Conservation (phyloP, 2,329 filamentous ascomycete species). For the Ophiostoma himal-ulmi region DNA sequence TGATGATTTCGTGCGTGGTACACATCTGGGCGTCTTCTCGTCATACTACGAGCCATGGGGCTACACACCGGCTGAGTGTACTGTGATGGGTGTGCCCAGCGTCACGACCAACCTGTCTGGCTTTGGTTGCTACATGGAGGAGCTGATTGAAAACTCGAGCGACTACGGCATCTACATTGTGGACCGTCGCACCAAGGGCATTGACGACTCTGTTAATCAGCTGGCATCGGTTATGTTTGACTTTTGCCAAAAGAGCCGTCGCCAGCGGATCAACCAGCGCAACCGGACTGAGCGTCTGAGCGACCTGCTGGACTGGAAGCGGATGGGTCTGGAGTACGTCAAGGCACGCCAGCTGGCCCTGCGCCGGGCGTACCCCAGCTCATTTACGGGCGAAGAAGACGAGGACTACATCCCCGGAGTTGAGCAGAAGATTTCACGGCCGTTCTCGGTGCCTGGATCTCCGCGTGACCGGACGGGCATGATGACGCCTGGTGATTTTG, state of each 20-base stretch:
- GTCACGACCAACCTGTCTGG: slow-evolving; percentile 97
- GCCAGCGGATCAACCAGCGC: slow-evolving; percentile 96
- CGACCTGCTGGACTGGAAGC: slow-evolving; percentile 96
- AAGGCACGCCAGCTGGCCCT: slow-evolving; percentile 92
- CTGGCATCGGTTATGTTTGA: slow-evolving; percentile 89
- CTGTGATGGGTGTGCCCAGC: slow-evolving; percentile 96
- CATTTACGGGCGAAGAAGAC: slow-evolving; percentile 75
- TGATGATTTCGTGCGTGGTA: slow-evolving; percentile 96
- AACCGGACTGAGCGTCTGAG: slow-evolving; percentile 94
- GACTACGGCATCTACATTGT: slow-evolving; percentile 99
- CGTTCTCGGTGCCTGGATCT: slow-evolving; percentile 88
- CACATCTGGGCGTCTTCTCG: slow-evolving; percentile 89
- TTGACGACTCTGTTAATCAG: slow-evolving; percentile 96
- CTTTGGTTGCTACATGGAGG: slow-evolving; percentile 99
- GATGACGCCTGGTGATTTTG: slow-evolving; percentile 99
- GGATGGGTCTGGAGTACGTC: slow-evolving; percentile 99
- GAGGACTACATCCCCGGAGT: slow-evolving; percentile 87
- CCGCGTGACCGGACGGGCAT: slow-evolving; percentile 86
- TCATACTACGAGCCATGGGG: slow-evolving; percentile 99
- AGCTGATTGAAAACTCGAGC: slow-evolving; percentile 93
- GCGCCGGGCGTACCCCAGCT: slow-evolving; percentile 81
- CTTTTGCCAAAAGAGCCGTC: slow-evolving; percentile 84
- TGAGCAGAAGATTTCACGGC: slow-evolving; percentile 91
- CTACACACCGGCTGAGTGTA: slow-evolving; percentile 96
- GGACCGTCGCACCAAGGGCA: slow-evolving; percentile 87